Percentiles rank a stretch among this genome's conserved stretches.
These are phyloP conservation scores for Lolium rigidum DNA, from an alignment of 176 grass and related monocot species.

Conservation along the genomic window DNA sequence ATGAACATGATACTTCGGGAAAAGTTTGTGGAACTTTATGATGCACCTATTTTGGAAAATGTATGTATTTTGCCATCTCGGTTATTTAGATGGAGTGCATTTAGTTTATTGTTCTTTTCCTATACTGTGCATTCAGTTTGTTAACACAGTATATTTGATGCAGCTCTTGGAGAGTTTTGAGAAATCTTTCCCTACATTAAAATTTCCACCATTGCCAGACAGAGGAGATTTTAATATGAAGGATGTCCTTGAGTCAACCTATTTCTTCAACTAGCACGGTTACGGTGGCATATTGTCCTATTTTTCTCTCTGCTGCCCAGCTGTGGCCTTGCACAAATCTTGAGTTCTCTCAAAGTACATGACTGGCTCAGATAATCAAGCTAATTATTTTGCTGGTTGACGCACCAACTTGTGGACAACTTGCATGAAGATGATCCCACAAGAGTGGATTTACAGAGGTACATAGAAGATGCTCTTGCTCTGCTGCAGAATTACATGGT, in stretches of 20 bases:
- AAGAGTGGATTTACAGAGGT: slow-evolving; percentile 14
- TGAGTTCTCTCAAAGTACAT: slow-evolving; percentile 24
- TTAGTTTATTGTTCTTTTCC: slow-evolving; percentile 18
- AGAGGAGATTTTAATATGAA: slow-evolving; percentile 88
- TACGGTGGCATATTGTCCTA: background rate
- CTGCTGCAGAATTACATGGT: slow-evolving; percentile 11
- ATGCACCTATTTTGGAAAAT: slow-evolving; percentile 84
- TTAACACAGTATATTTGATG: slow-evolving; percentile 47
- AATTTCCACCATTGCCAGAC: slow-evolving; percentile 83
- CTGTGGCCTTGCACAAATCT: background rate
- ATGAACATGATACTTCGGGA: slow-evolving; percentile 96
- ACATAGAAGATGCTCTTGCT: slow-evolving; percentile 16
- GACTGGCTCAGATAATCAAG: slow-evolving; percentile 30
- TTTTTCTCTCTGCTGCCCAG: background rate
- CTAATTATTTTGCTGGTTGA: slow-evolving; percentile 37
- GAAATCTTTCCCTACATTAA: slow-evolving; percentile 70
- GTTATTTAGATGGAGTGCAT: slow-evolving; percentile 18
- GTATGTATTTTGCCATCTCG: slow-evolving; percentile 58
- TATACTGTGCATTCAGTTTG: slow-evolving; percentile 12
- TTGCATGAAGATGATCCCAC: background rate
- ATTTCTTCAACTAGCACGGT: slow-evolving; percentile 87
- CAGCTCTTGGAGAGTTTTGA: slow-evolving; percentile 86
- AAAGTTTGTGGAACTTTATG: slow-evolving; percentile 94
- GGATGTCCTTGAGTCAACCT: slow-evolving; percentile 76
- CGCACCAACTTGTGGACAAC: background rate